A percentile compares a stretch with the other conserved stretches of the same genome.
phyloP scores from a whole-genome alignment of 2,329 filamentous ascomycete species.

The Beauveria sp. region DNA sequence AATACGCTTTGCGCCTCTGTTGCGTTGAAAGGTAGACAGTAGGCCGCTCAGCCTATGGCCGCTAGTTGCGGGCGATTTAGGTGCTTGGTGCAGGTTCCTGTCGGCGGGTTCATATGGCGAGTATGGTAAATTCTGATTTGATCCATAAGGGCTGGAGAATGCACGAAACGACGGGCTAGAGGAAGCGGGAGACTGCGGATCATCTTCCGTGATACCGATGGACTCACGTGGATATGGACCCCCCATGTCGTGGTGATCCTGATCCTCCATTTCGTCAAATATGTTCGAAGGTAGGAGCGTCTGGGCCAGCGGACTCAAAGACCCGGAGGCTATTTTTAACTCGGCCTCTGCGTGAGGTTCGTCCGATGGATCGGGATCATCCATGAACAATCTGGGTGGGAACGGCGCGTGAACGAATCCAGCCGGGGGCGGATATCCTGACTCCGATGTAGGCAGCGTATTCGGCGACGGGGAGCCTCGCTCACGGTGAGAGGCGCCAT shows the following conservation, averaged over 20 bases:
- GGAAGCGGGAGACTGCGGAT: conserved; percentile 54
- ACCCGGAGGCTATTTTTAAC: conserved; percentile 54
- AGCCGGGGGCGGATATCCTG: conserved; percentile 41
- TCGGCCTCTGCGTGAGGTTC: conserved; percentile 53
- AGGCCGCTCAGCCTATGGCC: conserved; percentile 39
- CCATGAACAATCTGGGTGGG: conserved; percentile 43
- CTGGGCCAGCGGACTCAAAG: conserved; percentile 70
- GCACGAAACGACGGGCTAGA: conserved; percentile 49
- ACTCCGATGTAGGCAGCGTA: conserved; percentile 30
- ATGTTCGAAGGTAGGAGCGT: conserved; percentile 64
- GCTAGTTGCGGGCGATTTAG: conserved; percentile 24
- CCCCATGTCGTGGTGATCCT: conserved; percentile 37
- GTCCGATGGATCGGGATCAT: conserved; percentile 27
- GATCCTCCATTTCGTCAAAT: conserved; percentile 55
- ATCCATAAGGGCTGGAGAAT: conserved; percentile 55
- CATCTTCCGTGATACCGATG: conserved; percentile 27
- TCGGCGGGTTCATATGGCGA: conserved; percentile 44
- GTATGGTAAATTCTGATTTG: conserved; percentile 50
- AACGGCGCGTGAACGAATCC: conserved; percentile 49
- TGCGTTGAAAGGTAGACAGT: conserved; percentile 55
- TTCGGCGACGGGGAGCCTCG: conserved; percentile 32
- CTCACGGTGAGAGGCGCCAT: conserved; percentile 40
- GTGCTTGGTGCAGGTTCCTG: conserved; percentile 32
- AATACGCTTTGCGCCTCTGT: conserved; percentile 52
- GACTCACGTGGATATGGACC: conserved; percentile 28